Percentiles rank a stretch among this genome's conserved stretches.
Conservation (phyloP, 2,329 filamentous ascomycete species). For the Fusarium nelsonii region DNA sequence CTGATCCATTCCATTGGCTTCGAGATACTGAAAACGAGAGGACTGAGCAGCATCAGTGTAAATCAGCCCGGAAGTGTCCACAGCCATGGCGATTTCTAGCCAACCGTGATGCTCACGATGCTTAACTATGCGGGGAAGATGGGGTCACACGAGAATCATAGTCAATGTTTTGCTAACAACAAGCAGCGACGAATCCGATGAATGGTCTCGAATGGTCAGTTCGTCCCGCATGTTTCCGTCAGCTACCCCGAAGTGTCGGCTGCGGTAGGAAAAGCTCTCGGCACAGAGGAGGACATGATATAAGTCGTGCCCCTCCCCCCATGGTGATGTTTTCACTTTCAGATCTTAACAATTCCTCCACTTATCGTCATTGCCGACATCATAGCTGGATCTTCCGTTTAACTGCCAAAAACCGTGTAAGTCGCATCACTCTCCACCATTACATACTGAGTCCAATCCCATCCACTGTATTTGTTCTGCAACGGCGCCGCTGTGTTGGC, state of each 20-base stretch:
- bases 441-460: conserved; percentile 40
- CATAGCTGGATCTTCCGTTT: conserved; percentile 39
- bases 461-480: conserved; percentile 35
- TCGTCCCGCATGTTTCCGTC: conserved; percentile 53
- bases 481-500: conserved; percentile 33
- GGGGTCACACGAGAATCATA: conserved; percentile 47
- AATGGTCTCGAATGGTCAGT: conserved; percentile 36
- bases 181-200: conserved; percentile 35
- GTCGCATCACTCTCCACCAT: conserved; percentile 42
- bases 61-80: conserved; percentile 31
- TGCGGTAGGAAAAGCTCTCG: conserved; percentile 49
- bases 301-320: conserved; percentile 41
- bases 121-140: conserved; percentile 46
- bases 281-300: conserved; percentile 47
- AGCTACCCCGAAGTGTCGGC: conserved; percentile 45
- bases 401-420: conserved; percentile 42
- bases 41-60: conserved; percentile 16
- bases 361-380: conserved; percentile 41
- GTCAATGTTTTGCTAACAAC: conserved; percentile 38
- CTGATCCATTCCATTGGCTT: conserved; percentile 28
- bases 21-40: conserved; percentile 16
- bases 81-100: conserved; percentile 29
- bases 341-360: conserved; percentile 27
- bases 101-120: conserved; percentile 47
- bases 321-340: conserved; percentile 23